Base-by-base conservation (phyloP, 768 basidiomycete species). In the Mycena galopus region DNA sequence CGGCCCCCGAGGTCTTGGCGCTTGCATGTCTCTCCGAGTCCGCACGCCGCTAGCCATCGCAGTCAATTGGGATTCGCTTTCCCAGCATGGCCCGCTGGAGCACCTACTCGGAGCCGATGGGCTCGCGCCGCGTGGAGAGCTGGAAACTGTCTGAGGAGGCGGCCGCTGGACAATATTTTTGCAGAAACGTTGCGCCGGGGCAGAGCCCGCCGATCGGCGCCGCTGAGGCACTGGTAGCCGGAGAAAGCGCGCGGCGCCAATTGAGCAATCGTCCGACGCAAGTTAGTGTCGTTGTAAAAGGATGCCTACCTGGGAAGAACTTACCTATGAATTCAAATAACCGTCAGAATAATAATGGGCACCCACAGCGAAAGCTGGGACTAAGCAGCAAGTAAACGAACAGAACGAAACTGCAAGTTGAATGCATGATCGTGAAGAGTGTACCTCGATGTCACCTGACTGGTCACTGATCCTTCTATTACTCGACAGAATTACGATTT, bases 211-310 rank as follows among this genome's bases (percentile, higher is more conserved):
- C n/a, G n/a, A 67, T 62, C 5, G 5, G 16, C 35, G 16, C 73
- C 68, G 47, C 68, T 64, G 32, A 73, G 59, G 23, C 73, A 69
- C 17, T 62, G 3, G 37, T 73, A 73, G 25, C 59, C 65, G 44
- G 27, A 29, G 1, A 72, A 39, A 5, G 67, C 72, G 66, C 4
- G 50, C 30, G 25, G 68, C 72, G 44, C 67, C 72, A 33, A 66
- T 68, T 9, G 69, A 39, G 30, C 53, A 69, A 2, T 65, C 23
- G 5, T 58, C 23, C 1, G 60, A 44, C 67, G 32, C 33, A 29
- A 69, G 64, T 12, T 50, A 56, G 35, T 65, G 47, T 67, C 66
- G 25, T 68, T 33, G 44, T 66, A 68, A 39, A 63, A 56, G 47
- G n/a, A 47, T 16, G 51, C 17, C 3, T 27, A 30, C 19, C 35